A percentile compares a stretch with the other conserved stretches of the same genome.
phyloP scores from a whole-genome alignment of 2,329 filamentous ascomycete genomes.

The Epichloe festucae region DNA sequence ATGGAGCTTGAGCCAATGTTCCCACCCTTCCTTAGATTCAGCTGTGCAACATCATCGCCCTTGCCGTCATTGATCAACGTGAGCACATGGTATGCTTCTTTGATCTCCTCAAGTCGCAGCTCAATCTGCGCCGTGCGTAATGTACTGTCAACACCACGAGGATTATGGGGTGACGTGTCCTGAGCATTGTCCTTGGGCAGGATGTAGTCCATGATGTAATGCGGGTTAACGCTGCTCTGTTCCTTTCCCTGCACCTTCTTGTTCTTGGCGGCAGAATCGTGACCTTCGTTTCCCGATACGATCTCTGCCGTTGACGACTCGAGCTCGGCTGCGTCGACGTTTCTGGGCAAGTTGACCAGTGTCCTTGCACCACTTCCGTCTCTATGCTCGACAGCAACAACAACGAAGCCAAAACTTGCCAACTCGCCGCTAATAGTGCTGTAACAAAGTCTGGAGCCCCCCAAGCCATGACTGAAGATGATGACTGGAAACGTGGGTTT shows the following conservation, averaged over 20 bases:
- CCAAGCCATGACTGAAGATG: constrained; percentile 54
- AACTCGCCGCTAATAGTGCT: constrained; percentile 52
- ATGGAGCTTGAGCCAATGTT: constrained; percentile 44
- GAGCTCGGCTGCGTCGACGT: constrained; percentile 21
- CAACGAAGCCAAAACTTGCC: constrained; percentile 52
- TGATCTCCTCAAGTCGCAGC: constrained; percentile 49
- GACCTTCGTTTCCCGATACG: constrained; percentile 9
- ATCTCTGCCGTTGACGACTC: constrained; percentile 16
- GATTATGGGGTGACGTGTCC: constrained; percentile 41
- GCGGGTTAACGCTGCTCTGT: constrained; percentile 17
- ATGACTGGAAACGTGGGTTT: constrained; percentile 45
- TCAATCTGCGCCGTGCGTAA: constrained; percentile 49
- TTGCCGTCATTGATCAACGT: constrained; percentile 39
- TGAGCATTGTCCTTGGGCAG: constrained; percentile 42
- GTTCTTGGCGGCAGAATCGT: constrained; percentile 16
- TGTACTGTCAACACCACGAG: constrained; percentile 45
- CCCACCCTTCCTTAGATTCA: constrained; percentile 43
- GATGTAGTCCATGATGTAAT: constrained; percentile 47
- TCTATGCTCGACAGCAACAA: constrained; percentile 51
- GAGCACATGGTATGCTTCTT: constrained; percentile 47
- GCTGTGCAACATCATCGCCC: constrained; percentile 34
- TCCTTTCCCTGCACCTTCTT: constrained; percentile 16
- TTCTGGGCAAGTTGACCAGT: constrained; percentile 41
- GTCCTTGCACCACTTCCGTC: constrained; percentile 51
- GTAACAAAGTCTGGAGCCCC: constrained; percentile 49